phyloP scores from a whole-genome alignment of 164 flowering plant genomes.

The Houttuynia cordata region DNA sequence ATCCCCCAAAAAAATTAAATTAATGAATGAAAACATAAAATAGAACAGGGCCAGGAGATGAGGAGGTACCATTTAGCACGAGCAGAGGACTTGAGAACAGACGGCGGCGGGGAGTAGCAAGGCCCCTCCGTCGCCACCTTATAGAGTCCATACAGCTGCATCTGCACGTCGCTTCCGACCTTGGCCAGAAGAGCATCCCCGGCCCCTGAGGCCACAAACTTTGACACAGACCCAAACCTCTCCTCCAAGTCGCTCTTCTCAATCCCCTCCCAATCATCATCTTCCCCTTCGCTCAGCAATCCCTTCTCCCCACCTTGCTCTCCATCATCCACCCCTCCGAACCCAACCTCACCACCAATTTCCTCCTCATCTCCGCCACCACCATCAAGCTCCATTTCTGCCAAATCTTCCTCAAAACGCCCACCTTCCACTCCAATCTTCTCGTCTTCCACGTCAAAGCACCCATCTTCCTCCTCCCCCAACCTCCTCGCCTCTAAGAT shows the following conservation, averaged over 20 bases:
- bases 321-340: not conserved
- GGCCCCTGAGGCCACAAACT: slow-evolving; percentile 21
- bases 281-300: slow-evolving; percentile 16
- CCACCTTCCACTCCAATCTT: not conserved
- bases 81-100: slow-evolving; percentile 54
- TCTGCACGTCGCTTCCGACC: slow-evolving; percentile 40
- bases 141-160: slow-evolving; percentile 64
- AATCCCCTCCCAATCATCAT: slow-evolving; percentile 91
- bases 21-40: not conserved
- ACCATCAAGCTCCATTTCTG: not conserved
- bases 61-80: slow-evolving; percentile 80
- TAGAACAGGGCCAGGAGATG: slow-evolving; percentile 9
- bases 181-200: slow-evolving; percentile 20
- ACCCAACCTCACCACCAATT: not conserved
- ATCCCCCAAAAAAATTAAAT: not conserved
- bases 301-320: slow-evolving; percentile 10
- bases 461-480: not conserved
- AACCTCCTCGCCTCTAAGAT: not conserved
- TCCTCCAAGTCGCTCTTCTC: slow-evolving; percentile 69
- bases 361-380: slow-evolving; percentile 8
- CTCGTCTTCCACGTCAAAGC: slow-evolving; percentile 5
- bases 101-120: slow-evolving; percentile 55
- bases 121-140: slow-evolving; percentile 76
- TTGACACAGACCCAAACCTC: slow-evolving; percentile 38
- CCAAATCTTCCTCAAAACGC: not conserved